Evolutionary conservation across 75 land plant species (phyloP), one percentile per base, ranked within the genome.

Genomic region (Pinus taeda): DNA sequence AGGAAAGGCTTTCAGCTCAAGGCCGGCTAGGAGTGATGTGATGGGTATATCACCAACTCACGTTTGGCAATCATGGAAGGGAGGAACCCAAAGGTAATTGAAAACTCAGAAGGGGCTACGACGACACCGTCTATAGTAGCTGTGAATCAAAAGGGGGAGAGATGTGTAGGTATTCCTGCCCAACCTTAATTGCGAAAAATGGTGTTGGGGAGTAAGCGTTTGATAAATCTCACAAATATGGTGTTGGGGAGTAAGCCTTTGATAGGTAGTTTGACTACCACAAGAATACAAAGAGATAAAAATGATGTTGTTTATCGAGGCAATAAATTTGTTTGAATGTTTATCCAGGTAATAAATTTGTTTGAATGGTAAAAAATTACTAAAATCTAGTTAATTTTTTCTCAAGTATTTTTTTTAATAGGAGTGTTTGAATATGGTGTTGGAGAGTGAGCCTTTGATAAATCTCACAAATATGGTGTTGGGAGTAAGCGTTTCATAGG

Each of bases 31-130:
- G 0, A 65, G 74, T 75, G 90, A 93, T 79, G 86, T 91, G 6
- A 86, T 93, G 49, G 93, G 93, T 5, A 93, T 21, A 93, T 93
- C 6, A 93, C 93, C 33, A 93, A 93, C 60, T 93, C 95, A 2
- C 86, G 90, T 79, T 93, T 93, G 1, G 76, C 95, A 24, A 88
- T 86, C 12, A 93, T 93, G 95, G 93, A 93, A 76, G 90, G 92
- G 24, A 37, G 88, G 91, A 82, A 57, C 57, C 82, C 91, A 4
- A 83, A 87, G 65, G 92, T 88, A 71, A 85, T 88, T 70, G 90
- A 90, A 71, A 90, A 90, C 58, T 57, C 90, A 8, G 90, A 90
- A 77, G 92, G 92, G 62, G 85, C 88, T 21, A 72, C 90, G 58
- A 90, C 90, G 0, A 90, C 92, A 26, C 90, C 92, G 56, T 90